Conservation (phyloP, 331 rosid genomes). For the Telfairia occidentalis region DNA sequence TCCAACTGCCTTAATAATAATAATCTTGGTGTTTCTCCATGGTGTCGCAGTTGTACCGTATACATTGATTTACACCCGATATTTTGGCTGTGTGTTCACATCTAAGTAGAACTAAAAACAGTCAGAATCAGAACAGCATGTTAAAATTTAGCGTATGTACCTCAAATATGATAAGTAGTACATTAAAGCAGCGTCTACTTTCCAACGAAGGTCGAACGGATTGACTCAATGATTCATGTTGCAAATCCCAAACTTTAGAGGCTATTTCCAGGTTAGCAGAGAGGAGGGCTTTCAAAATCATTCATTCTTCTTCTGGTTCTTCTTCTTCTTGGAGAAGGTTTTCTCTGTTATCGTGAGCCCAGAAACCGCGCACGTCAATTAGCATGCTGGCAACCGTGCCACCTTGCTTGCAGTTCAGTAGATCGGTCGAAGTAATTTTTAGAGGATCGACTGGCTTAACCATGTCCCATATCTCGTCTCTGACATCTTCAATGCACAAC, state of each 20-base stretch:
- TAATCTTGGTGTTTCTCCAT: not conserved
- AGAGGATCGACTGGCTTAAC: constrained; percentile 85
- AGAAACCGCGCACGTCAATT: constrained; percentile 93
- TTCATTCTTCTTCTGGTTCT: constrained; percentile 90
- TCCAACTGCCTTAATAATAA: not conserved
- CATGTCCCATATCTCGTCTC: constrained; percentile 99
- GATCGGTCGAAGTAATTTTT: constrained; percentile 60
- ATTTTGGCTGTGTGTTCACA: not conserved
- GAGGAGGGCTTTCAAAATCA: constrained; percentile 3
- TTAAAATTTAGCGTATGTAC: constrained; percentile 1
- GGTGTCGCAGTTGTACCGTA: not conserved
- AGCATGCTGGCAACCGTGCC: constrained; percentile 99
- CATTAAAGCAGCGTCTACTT: constrained; percentile 5
- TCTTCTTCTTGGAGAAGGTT: constrained; percentile 98
- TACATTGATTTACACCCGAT: constrained; percentile 9
- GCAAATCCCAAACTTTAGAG: not conserved
- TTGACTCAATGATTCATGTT: not conserved
- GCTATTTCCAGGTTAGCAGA: constrained; percentile 8
- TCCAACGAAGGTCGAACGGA: not conserved
- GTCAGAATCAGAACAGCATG: not conserved
- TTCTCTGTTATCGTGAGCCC: constrained; percentile 99
- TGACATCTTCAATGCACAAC: constrained; percentile 88
- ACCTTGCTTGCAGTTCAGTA: constrained; percentile 87
- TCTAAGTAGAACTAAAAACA: constrained; percentile 6
- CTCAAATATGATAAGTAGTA: not conserved